phyloP scores from a whole-genome alignment of 768 basidiomycete species.

The Phaeolepiota aurea region DNA sequence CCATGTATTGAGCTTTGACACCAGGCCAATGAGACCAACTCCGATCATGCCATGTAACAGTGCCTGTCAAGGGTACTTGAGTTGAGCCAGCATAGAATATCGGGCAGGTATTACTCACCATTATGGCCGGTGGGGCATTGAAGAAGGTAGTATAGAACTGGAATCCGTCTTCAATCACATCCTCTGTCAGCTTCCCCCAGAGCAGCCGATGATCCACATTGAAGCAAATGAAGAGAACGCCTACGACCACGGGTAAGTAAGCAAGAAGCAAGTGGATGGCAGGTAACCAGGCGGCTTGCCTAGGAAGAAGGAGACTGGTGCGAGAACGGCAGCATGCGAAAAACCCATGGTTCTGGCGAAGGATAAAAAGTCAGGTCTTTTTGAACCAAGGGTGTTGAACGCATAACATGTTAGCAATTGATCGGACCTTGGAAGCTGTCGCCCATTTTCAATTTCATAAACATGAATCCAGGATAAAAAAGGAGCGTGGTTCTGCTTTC shows the following conservation, averaged over 20 bases:
- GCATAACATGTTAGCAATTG: background rate
- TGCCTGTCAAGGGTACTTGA: too few relatives aligned
- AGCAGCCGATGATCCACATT: slow-evolving; percentile 84
- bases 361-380: background rate
- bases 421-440: background rate
- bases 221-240: slow-evolving; percentile 77
- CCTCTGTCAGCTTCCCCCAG: slow-evolving; percentile 58
- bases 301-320: slow-evolving; percentile 84
- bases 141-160: slow-evolving; percentile 91
- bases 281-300: slow-evolving; percentile 38
- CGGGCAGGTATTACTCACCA: slow-evolving; percentile 41
- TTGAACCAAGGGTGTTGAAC: background rate
- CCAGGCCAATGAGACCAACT: slow-evolving; percentile 64
- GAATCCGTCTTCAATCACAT: slow-evolving; percentile 66
- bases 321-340: slow-evolving; percentile 80
- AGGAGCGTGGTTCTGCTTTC: background rate
- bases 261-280: slow-evolving; percentile 1
- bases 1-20: slow-evolving; percentile 81
- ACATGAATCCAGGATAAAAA: background rate
- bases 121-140: slow-evolving; percentile 89
- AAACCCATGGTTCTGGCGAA: slow-evolving; percentile 60
- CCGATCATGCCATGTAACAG: slow-evolving; percentile 81
- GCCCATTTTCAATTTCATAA: background rate
- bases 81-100: too few relatives aligned
- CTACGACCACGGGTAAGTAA: slow-evolving; percentile 21